Percentiles rank a stretch among this genome's conserved stretches.
Conservation (phyloP, 257 asterid genomes). For the Nicotiana obtusifolia region DNA sequence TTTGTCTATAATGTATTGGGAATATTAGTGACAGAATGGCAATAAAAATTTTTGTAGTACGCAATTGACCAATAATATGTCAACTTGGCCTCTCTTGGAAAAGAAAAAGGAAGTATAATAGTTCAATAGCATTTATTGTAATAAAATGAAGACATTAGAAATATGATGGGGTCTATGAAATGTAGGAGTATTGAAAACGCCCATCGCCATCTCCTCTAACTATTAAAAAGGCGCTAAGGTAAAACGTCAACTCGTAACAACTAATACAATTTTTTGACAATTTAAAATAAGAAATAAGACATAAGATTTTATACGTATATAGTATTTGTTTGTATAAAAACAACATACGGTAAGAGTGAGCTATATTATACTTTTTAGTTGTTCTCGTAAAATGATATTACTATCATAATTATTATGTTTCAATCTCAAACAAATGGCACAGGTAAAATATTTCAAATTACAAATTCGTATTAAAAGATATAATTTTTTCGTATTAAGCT, state of each 20-base stretch:
- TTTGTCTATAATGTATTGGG: not conserved
- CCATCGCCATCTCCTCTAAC: not conserved
- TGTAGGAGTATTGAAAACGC: not conserved
- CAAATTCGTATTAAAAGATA: too few species aligned
- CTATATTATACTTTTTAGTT: too few species aligned
- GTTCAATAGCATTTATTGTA: not conserved
- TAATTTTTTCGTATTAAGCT: too few species aligned
- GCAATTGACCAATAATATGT: not conserved
- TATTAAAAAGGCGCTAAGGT: not conserved
- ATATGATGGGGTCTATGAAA: not conserved
- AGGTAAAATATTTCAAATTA: too few species aligned
- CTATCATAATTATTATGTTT: too few species aligned
- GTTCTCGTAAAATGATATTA: too few species aligned
- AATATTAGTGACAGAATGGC: not conserved
- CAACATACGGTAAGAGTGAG: not conserved
- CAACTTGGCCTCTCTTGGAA: not conserved
- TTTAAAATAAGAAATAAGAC: too few species aligned
- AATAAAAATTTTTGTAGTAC: not conserved
- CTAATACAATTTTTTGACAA: not conserved
- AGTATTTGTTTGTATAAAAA: not conserved
- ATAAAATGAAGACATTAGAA: not conserved
- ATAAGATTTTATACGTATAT: too few species aligned
- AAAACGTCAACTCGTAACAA: not conserved
- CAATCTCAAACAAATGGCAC: not conserved
- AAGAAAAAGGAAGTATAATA: not conserved